These are phyloP conservation scores for Neonectria hederae DNA, from an alignment of 2,329 filamentous ascomycete genomes.

Conservation along the genomic window DNA sequence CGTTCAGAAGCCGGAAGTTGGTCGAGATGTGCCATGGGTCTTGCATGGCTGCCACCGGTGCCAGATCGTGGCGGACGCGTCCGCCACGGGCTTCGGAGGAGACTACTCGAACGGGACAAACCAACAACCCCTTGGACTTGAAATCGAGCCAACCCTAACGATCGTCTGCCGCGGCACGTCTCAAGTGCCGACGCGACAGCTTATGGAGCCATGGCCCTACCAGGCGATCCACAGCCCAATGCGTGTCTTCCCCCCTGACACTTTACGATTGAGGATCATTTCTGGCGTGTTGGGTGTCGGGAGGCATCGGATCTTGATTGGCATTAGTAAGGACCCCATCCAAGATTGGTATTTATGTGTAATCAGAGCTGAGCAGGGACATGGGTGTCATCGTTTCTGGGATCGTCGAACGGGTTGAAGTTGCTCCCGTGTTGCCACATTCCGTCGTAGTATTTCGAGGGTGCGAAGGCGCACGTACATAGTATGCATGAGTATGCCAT, in stretches of 20 bases:
- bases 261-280: not conserved
- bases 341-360: conserved; percentile 11
- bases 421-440: conserved; percentile 7
- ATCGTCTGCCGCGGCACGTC: conserved; percentile 28
- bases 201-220: conserved; percentile 26
- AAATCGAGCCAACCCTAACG: conserved; percentile 23
- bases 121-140: conserved; percentile 22
- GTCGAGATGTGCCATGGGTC: conserved; percentile 20
- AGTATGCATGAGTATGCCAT: conserved; percentile 2
- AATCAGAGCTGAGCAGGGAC: conserved; percentile 13
- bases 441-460: not conserved
- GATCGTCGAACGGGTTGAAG: not conserved
- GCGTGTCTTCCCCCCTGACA: conserved; percentile 11
- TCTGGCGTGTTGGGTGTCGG: conserved; percentile 5
- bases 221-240: conserved; percentile 38
- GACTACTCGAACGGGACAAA: conserved; percentile 40
- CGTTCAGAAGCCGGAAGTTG: conserved; percentile 22
- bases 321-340: conserved; percentile 15
- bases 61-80: conserved; percentile 36
- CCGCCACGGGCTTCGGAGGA: conserved; percentile 33
- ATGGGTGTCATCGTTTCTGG: not conserved
- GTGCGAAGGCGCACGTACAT: not conserved
- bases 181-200: conserved; percentile 37
- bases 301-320: conserved; percentile 14
- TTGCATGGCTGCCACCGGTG: conserved; percentile 10